Base-by-base conservation (phyloP, 441 rosid species). In the Populus hybrid region DNA sequence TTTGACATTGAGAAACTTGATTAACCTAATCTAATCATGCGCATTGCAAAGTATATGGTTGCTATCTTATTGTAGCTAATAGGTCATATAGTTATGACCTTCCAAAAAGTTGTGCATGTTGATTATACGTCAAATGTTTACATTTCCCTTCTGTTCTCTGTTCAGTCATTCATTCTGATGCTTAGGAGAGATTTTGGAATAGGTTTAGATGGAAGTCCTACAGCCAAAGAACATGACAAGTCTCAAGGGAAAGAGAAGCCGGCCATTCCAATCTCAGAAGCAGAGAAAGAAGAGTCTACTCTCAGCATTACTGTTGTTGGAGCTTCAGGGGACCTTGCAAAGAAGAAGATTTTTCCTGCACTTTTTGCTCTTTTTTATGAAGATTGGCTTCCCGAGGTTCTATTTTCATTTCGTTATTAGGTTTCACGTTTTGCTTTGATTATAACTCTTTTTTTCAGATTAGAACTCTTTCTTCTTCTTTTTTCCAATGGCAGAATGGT, bases 261-360 rank as follows among this genome's bases (percentile, higher is more conserved):
- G n/a, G 80, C 79, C 36, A 10, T 73, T 53, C 69, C 80, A 38
- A 18, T 53, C 26, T 75, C 81, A 2, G 87, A 78, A 64, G 36
- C 80, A 0, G 80, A 24, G 79, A 80, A 87, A 72, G 69, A 38
- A 33, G 85, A 81, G 74, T 88, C 93, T n/a, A 90, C 92, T 45
- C 88, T 92, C 72, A 90, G 92, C 87, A 88, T 95, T 71, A 95
- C 93, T 16, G 95, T 95, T 53, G 91, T 93, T 81, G 99, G 99
- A 76, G 99, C 98, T 68, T 95, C 97, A 3, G 97, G 98, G 56
- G 97, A 94, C 79, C 94, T 95, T 8, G 97, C 97, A 35, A 95
- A 86, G 88, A 95, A 90, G 88, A 95, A 94, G 86, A 92, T 91
- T 66, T 95, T 94, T 72, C 98, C 99, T 7, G 98, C 99, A 64